Conservation (phyloP, 1,139 yeast genomes). For the Debaryomyces robertsiae region DNA sequence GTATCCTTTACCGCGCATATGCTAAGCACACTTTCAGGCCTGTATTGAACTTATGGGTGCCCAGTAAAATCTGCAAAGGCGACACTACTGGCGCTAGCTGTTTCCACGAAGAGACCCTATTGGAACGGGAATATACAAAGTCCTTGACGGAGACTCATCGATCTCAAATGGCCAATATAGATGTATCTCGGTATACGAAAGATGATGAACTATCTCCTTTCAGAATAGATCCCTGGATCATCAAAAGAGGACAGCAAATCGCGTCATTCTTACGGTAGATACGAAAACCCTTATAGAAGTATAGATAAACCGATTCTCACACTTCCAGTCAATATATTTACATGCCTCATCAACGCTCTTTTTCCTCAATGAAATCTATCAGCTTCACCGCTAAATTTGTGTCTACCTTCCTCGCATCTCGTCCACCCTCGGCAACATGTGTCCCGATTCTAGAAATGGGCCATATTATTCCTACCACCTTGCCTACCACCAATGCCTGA, state of each 20-base stretch:
- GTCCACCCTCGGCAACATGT: slow-evolving; percentile 24
- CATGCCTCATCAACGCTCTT: not conserved
- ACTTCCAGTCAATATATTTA: not conserved
- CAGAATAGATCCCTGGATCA: slow-evolving; percentile 14
- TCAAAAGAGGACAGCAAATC: slow-evolving; percentile 9
- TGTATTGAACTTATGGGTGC: slow-evolving; percentile 35
- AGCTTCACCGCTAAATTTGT: slow-evolving; percentile 3
- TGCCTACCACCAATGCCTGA: slow-evolving; percentile 74
- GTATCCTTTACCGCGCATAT: slow-evolving; percentile 25
- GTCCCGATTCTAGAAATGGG: slow-evolving; percentile 61
- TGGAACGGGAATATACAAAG: slow-evolving; percentile 22
- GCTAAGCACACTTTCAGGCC: slow-evolving; percentile 34
- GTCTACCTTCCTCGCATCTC: slow-evolving; percentile 16
- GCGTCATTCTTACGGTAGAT: not conserved
- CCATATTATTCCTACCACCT: slow-evolving; percentile 65
- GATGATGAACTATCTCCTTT: slow-evolving; percentile 10
- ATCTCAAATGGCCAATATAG: slow-evolving; percentile 1
- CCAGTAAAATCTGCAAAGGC: slow-evolving; percentile 22
- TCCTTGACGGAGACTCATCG: slow-evolving; percentile 17
- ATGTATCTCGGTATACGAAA: not conserved
- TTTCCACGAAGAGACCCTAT: slow-evolving; percentile 19
- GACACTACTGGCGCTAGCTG: slow-evolving; percentile 27
- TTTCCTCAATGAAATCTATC: not conserved
- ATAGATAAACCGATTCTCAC: not conserved
- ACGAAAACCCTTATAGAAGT: not conserved